Percentiles rank a stretch among this genome's conserved stretches.
phyloP scores from a whole-genome alignment of 2,329 filamentous ascomycete species.

The Sclerotinia borealis region DNA sequence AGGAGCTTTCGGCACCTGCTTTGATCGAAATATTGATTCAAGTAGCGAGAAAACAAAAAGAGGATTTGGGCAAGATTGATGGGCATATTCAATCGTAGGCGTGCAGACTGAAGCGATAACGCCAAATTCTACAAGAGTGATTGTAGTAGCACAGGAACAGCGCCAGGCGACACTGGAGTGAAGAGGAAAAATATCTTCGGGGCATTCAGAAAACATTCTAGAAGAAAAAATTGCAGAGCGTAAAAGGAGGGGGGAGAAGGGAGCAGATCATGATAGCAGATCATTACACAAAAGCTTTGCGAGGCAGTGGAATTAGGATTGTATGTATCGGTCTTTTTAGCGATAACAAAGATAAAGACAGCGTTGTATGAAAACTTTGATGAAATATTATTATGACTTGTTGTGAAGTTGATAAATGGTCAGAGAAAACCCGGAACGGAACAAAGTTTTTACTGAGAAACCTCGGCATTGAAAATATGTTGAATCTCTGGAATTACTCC shows the following conservation, averaged over 20 bases:
- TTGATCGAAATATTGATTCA: neutral
- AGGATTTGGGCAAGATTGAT: neutral
- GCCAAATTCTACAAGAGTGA: neutral
- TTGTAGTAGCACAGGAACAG: neutral
- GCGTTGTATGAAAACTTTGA: neutral
- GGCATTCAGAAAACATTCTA: neutral
- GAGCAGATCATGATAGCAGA: neutral
- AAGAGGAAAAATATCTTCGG: neutral
- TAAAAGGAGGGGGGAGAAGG: neutral
- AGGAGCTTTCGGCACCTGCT: neutral
- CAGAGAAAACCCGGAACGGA: neutral
- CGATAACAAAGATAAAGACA: neutral
- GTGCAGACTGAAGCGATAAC: neutral
- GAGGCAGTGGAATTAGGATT: too few species aligned
- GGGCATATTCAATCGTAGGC: too few species aligned
- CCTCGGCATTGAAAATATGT: neutral
- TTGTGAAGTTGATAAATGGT: neutral
- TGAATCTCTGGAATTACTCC: neutral
- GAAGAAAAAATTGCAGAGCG: neutral
- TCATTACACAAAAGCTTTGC: too few species aligned
- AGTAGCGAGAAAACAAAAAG: neutral
- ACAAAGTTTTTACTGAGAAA: neutral
- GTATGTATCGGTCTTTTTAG: neutral
- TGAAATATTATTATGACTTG: neutral
- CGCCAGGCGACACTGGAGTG: neutral